phyloP scores from a whole-genome alignment of 2,329 filamentous ascomycete species.

The Colletotrichum coccodes region DNA sequence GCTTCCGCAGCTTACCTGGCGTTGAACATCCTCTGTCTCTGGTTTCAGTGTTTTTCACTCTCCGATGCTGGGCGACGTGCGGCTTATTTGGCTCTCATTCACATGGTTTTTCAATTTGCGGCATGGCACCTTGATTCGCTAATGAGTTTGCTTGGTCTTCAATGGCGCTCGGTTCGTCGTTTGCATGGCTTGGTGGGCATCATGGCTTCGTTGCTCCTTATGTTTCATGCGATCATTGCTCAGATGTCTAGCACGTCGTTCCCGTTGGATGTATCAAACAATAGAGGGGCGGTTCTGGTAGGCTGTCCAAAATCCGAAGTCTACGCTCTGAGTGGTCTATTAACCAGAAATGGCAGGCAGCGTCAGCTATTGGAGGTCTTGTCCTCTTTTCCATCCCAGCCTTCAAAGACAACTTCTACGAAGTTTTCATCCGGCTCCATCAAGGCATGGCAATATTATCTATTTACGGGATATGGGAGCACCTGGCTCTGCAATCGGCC shows the following conservation, averaged over 20 bases:
- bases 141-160: neutral
- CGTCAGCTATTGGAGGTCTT: neutral
- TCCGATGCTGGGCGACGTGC: neutral
- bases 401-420: slow-evolving; percentile 2
- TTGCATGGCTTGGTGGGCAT: neutral
- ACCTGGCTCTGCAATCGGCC: neutral
- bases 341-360: neutral
- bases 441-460: slow-evolving; percentile 16
- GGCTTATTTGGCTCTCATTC: neutral
- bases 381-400: neutral
- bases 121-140: neutral
- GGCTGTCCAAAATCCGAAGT: neutral
- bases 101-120: neutral
- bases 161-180: neutral
- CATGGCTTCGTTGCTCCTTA: neutral
- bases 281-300: neutral
- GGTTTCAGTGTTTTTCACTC: neutral
- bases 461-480: slow-evolving; percentile 20
- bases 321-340: neutral
- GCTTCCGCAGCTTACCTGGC: neutral
- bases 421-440: slow-evolving; percentile 21
- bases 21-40: slow-evolving; percentile 10
- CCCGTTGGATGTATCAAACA: neutral
- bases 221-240: neutral
- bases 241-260: neutral